phyloP scores from a whole-genome alignment of 2,329 filamentous ascomycete species.

The Volutella citrinella region DNA sequence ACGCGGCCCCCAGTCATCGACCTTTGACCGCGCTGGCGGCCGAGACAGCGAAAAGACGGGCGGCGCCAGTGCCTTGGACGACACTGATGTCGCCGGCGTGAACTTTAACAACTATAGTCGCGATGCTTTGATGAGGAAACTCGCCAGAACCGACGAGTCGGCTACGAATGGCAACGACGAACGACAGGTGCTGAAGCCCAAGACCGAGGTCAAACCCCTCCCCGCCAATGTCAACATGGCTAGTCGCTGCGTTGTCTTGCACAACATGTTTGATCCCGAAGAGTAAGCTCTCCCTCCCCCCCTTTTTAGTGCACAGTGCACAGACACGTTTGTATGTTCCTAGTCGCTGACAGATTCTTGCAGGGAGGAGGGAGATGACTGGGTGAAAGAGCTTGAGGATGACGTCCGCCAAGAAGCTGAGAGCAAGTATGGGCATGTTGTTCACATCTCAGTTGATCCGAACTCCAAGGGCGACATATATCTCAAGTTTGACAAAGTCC shows the following conservation, averaged over 20 bases:
- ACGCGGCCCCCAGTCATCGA: slow-evolving; percentile 78
- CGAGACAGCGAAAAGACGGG: slow-evolving; percentile 87
- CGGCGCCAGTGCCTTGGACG: slow-evolving; percentile 91
- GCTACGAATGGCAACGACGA: slow-evolving; percentile 62
- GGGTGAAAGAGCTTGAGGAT: slow-evolving; percentile 91
- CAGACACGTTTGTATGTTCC: too few relatives aligned
- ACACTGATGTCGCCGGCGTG: slow-evolving; percentile 95
- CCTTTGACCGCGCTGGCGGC: slow-evolving; percentile 87
- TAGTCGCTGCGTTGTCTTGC: slow-evolving; percentile 87
- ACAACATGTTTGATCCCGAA: slow-evolving; percentile 91
- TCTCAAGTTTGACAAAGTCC: slow-evolving; percentile 94
- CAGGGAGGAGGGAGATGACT: slow-evolving; percentile 81
- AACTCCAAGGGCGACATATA: slow-evolving; percentile 96
- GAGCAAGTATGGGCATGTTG: slow-evolving; percentile 92
- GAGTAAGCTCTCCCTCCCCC: slow-evolving; percentile 63
- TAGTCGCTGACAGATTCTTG: slow-evolving; percentile 30
- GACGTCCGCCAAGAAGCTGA: slow-evolving; percentile 93
- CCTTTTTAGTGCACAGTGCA: neutral
- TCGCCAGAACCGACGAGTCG: slow-evolving; percentile 90
- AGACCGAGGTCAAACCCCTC: slow-evolving; percentile 73
- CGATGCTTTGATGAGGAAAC: slow-evolving; percentile 97
- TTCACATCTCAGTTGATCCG: slow-evolving; percentile 92
- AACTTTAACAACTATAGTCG: slow-evolving; percentile 99
- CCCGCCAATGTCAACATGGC: slow-evolving; percentile 88
- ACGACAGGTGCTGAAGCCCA: slow-evolving; percentile 71